phyloP scores from a whole-genome alignment of 345 rosid genomes.

The Capsella bursapastoris region DNA sequence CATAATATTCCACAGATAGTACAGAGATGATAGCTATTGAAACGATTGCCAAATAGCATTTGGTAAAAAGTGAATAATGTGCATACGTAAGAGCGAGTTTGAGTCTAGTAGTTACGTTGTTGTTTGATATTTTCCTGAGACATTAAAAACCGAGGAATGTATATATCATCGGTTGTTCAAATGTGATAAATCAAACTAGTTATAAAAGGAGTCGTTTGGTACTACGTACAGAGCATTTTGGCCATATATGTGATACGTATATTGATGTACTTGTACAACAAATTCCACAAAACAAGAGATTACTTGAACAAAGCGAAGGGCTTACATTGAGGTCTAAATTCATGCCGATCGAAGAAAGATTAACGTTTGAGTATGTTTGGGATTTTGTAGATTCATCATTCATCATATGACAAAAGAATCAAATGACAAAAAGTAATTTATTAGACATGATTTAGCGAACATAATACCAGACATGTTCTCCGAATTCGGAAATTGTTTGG shows the following conservation, averaged over 20 bases:
- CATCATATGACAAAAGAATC: no score
- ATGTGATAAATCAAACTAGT: constrained; percentile 1
- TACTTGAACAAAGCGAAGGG: not conserved
- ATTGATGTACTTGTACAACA: not conserved
- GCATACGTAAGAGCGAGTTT: constrained; percentile 10
- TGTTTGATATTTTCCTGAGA: constrained; percentile 32
- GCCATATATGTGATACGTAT: not conserved
- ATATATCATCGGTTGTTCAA: not conserved
- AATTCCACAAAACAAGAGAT: not conserved
- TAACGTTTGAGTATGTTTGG: not conserved
- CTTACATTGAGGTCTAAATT: not conserved
- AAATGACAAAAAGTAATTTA: no score
- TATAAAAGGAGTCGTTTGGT: constrained; percentile 22
- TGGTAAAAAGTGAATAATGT: constrained; percentile 38
- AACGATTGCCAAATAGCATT: constrained; percentile 26
- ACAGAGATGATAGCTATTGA: constrained; percentile 23
- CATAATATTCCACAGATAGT: constrained; percentile 1
- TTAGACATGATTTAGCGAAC: no score
- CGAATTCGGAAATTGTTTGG: no score
- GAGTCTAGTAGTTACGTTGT: constrained; percentile 2
- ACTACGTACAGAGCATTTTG: constrained; percentile 9
- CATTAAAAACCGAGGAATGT: not conserved
- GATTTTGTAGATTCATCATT: not conserved
- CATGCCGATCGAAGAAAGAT: not conserved
- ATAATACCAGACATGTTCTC: no score